Evolutionary conservation across 352 stramenopile species (phyloP).

Genomic region (Globisporangium canariense): DNA sequence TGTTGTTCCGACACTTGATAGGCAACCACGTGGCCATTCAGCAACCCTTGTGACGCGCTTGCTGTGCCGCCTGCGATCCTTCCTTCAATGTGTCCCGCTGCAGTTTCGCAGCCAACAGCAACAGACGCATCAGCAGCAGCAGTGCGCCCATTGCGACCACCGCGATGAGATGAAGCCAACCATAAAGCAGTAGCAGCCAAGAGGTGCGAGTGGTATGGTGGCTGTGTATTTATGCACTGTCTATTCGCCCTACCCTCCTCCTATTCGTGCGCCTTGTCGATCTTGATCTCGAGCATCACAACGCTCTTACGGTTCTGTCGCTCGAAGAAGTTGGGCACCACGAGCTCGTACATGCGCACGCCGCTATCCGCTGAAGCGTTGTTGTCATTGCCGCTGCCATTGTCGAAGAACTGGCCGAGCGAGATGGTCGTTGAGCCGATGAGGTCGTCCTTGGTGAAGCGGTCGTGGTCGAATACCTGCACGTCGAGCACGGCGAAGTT

Average conservation of each 20-base stretch:
- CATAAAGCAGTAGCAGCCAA: too few relatives aligned
- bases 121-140: neutral
- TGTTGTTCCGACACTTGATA: neutral
- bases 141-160: too few relatives aligned
- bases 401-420: conserved; percentile 47
- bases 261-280: conserved; percentile 45
- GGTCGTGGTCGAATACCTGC: conserved; percentile 71
- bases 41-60: neutral
- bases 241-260: neutral
- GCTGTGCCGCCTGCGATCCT: neutral
- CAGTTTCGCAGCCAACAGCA: neutral
- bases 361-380: neutral
- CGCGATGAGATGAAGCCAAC: too few relatives aligned
- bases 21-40: neutral
- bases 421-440: conserved; percentile 59
- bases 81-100: neutral
- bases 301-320: conserved; percentile 71
- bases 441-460: conserved; percentile 74
- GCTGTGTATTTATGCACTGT: too few relatives aligned
- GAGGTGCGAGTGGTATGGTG: too few relatives aligned
- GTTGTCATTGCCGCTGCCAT: conserved; percentile 23
- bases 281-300: conserved; percentile 71
- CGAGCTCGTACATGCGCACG: conserved; percentile 68
- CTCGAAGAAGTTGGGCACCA: conserved; percentile 39
- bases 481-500: conserved; percentile 52